Percentiles rank a stretch among this genome's conserved stretches.
phyloP scores from a whole-genome alignment of 371 early-diverging fungal species.

The Mucor racemosus region DNA sequence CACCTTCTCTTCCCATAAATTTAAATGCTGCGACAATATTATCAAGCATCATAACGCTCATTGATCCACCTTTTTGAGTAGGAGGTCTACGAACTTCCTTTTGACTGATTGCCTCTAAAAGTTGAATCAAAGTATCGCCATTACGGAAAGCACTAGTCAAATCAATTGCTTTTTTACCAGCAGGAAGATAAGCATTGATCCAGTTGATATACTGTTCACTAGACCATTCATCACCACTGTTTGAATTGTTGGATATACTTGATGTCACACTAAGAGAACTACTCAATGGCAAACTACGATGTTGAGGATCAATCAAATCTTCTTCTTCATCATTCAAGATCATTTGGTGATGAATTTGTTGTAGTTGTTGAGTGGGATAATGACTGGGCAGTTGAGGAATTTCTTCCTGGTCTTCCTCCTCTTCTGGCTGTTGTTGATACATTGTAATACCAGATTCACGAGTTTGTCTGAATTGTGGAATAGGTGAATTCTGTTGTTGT shows the following conservation, averaged over 20 bases:
- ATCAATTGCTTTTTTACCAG: slow-evolving; percentile 44
- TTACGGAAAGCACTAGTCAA: slow-evolving; percentile 55
- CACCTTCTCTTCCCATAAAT: slow-evolving; percentile 66
- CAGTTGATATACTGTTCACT: slow-evolving; percentile 49
- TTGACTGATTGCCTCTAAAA: slow-evolving; percentile 58
- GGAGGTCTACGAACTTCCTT: slow-evolving; percentile 53
- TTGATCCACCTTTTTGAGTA: slow-evolving; percentile 32
- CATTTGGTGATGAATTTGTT: slow-evolving; percentile 4
- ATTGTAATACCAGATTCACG: slow-evolving; percentile 32
- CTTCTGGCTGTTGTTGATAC: slow-evolving; percentile 1
- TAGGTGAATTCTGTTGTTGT: background rate
- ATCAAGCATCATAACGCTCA: slow-evolving; percentile 57
- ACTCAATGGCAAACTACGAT: slow-evolving; percentile 23
- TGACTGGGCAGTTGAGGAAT: background rate
- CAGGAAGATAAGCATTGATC: slow-evolving; percentile 58
- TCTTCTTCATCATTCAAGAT: slow-evolving; percentile 31
- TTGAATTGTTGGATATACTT: slow-evolving; percentile 13
- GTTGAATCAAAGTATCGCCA: slow-evolving; percentile 56
- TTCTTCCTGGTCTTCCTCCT: slow-evolving; percentile 8
- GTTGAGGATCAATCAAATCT: slow-evolving; percentile 41
- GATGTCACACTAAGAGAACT: slow-evolving; percentile 19
- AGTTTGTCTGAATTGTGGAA: slow-evolving; percentile 25
- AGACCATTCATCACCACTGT: slow-evolving; percentile 14
- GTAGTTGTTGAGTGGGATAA: background rate
- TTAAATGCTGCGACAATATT: slow-evolving; percentile 66